Conservation (phyloP, 352 stramenopile genomes). For the Phytophthora pseudosyringae region DNA sequence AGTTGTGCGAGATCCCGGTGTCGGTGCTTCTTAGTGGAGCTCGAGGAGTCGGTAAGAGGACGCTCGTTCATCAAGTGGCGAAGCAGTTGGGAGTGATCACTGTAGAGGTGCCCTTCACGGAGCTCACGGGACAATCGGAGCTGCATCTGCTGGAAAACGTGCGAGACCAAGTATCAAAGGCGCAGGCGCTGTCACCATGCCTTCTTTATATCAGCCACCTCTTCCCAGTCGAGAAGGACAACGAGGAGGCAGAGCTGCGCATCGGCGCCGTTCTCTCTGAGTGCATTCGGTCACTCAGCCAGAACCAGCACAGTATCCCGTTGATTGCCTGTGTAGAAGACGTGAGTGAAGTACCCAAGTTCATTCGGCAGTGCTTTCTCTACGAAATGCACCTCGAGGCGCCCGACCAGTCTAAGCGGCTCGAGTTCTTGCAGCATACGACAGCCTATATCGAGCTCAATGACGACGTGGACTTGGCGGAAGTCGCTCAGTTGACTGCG, state of each 20-base stretch:
- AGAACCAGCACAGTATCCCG: constrained; percentile 59
- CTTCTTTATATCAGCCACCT: constrained; percentile 85
- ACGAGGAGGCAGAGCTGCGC: constrained; percentile 75
- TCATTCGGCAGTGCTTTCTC: constrained; percentile 82
- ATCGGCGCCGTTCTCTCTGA: constrained; percentile 69
- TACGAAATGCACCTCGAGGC: constrained; percentile 78
- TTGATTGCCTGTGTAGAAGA: constrained; percentile 84
- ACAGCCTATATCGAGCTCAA: constrained; percentile 42
- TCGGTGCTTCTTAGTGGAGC: constrained; percentile 76
- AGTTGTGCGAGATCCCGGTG: constrained; percentile 71
- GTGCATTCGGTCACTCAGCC: constrained; percentile 66
- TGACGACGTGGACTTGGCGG: constrained; percentile 56
- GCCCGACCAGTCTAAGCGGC: constrained; percentile 58
- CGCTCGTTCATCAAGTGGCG: constrained; percentile 72
- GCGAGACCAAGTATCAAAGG: constrained; percentile 71
- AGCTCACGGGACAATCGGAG: constrained; percentile 75
- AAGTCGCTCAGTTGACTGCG: constrained; percentile 73
- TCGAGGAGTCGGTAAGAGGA: constrained; percentile 73
- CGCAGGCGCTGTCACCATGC: constrained; percentile 67
- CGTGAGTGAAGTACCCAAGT: constrained; percentile 77
- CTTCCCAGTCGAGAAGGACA: constrained; percentile 79
- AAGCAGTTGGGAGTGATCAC: constrained; percentile 70
- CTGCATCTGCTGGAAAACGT: constrained; percentile 81
- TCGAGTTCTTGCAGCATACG: constrained; percentile 64
- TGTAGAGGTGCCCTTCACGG: constrained; percentile 81